phyloP scores from a whole-genome alignment of 2,329 filamentous ascomycete genomes.

The Beauveria scarabaeidicola region DNA sequence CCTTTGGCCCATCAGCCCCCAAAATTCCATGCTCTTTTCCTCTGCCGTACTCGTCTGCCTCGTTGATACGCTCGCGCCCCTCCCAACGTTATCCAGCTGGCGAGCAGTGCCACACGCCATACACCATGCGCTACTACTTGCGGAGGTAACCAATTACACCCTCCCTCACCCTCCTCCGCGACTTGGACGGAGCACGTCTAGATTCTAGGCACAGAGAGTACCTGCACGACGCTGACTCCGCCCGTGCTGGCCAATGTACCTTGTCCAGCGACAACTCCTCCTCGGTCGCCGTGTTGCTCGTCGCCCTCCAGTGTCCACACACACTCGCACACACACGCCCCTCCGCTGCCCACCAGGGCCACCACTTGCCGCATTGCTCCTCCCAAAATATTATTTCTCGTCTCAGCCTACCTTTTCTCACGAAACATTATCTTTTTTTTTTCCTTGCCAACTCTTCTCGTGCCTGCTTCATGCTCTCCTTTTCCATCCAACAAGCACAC shows the following conservation, averaged over 20 bases:
- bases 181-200: background rate
- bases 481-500: background rate
- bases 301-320: constrained; percentile 10
- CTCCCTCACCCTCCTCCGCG: background rate
- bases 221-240: background rate
- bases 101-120: constrained; percentile 8
- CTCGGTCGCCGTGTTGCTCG: constrained; percentile 15
- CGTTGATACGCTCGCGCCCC: constrained; percentile 7
- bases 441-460: constrained; percentile 3
- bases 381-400: constrained; percentile 35
- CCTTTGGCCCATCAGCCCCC: background rate
- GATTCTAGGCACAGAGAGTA: background rate
- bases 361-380: constrained; percentile 19
- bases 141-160: background rate
- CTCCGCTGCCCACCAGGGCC: constrained; percentile 15
- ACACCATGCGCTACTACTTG: constrained; percentile 8
- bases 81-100: background rate
- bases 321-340: constrained; percentile 13
- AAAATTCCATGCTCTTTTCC: background rate
- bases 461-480: constrained; percentile 5
- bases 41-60: background rate
- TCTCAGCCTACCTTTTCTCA: constrained; percentile 18
- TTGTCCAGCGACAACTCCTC: constrained; percentile 1
- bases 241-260: constrained; percentile 7
- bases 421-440: constrained; percentile 10